These are phyloP conservation scores for Phytophthora sansomeana DNA, from an alignment of 352 stramenopile genomes.

Conservation along the genomic window DNA sequence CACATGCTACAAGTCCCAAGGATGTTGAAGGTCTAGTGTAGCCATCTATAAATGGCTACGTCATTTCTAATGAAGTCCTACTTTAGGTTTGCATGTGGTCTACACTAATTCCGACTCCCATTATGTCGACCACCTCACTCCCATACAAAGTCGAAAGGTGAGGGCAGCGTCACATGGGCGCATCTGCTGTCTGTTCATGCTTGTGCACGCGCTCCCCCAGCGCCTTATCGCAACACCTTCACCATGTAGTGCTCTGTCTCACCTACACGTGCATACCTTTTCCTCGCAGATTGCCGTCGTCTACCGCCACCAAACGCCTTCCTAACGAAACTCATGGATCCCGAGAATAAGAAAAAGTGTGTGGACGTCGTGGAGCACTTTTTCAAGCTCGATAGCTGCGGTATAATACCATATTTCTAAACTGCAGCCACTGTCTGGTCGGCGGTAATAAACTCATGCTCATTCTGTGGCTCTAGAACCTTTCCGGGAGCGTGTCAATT, in stretches of 20 bases:
- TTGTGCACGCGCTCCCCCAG: neutral
- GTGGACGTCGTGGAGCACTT: conserved; percentile 83
- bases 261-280: conserved; percentile 15
- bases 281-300: conserved; percentile 5
- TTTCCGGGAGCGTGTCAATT: conserved; percentile 90
- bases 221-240: neutral
- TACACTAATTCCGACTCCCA: neutral
- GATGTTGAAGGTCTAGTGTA: conserved; percentile 10
- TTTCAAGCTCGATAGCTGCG: conserved; percentile 80
- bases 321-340: conserved; percentile 54
- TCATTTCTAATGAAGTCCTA: neutral
- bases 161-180: neutral
- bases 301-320: neutral
- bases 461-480: conserved; percentile 53
- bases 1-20: conserved; percentile 15
- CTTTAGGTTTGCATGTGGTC: neutral
- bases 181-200: neutral
- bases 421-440: neutral
- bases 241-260: conserved; percentile 10
- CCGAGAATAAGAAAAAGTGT: conserved; percentile 86
- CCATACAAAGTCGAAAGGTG: conserved; percentile 31
- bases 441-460: conserved; percentile 2
- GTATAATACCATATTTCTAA: conserved; percentile 29
- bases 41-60: conserved; percentile 23
- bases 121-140: conserved; percentile 4